Percentiles rank a stretch among this genome's conserved stretches.
phyloP scores from a whole-genome alignment of 164 flowering plant species.

The Vitis labrusca region DNA sequence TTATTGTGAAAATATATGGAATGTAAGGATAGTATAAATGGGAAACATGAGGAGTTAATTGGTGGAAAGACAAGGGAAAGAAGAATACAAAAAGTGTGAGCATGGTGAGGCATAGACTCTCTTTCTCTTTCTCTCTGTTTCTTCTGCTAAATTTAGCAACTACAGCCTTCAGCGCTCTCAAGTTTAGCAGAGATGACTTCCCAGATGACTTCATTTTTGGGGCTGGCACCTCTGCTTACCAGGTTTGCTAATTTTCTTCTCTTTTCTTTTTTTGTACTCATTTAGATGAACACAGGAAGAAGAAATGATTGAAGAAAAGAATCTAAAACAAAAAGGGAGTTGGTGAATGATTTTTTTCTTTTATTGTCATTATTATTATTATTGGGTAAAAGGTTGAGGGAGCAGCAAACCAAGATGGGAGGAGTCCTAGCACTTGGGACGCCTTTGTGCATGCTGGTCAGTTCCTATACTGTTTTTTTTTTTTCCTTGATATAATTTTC shows the following conservation, averaged over 20 bases:
- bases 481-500: no score
- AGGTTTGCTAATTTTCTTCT: slow-evolving; percentile 10
- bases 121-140: neutral
- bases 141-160: slow-evolving; percentile 4
- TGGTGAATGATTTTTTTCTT: neutral
- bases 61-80: no score
- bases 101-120: neutral
- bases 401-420: slow-evolving; percentile 32
- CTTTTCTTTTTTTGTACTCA: neutral
- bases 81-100: no score
- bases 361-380: neutral
- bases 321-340: no score
- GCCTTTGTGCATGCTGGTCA: slow-evolving; percentile 22
- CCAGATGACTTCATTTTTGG: slow-evolving; percentile 29
- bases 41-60: no score
- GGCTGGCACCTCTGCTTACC: slow-evolving; percentile 30
- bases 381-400: slow-evolving; percentile 25
- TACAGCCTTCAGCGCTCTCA: neutral
- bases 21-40: no score
- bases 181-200: slow-evolving; percentile 23
- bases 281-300: no score
- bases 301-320: no score
- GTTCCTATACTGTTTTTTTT: neutral
- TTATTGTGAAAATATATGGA: no score
- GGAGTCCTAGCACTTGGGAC: slow-evolving; percentile 36